Base-by-base conservation (phyloP, 106 monocot species). In the Allium fistulosum region DNA sequence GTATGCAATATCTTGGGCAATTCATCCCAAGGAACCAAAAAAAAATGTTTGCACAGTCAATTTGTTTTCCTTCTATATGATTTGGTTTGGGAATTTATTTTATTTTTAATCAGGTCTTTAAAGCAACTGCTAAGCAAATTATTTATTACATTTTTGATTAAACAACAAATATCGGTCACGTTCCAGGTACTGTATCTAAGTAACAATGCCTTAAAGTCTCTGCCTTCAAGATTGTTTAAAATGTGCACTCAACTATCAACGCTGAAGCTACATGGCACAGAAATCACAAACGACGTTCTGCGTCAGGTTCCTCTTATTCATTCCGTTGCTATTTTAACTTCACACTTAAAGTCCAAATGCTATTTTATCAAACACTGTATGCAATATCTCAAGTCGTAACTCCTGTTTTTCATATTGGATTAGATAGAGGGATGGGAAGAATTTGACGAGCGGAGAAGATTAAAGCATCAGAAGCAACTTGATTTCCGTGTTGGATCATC, bases 361-460 rank as follows among this genome's bases (percentile, higher is more conserved):
- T 37, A 37, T 37, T 5, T 37, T 37, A 37, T 37, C 37, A 28
- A 28, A 28, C 28, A 28, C 3, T 28, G 37, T 37, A 37, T 37
- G 37, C 37, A 37, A 5, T 37, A 5, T 37, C 37, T 37, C 5
- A 5, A 37, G 2, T 37, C 37, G 0, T 37, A 37, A 37, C 37
- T 4, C 37, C 5, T 37, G 37, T 4, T 37, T 37, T 37, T 37
- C 37, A 37, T 5, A 37, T 37, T 55, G 53, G 49, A 48, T 60
- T 67, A 99, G 97, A 50, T 85, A 11, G 84, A 92, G 67, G 97
- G 97, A 47, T 99, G 92, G 92, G 84, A 92, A 75, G 87, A 74
- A 53, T 99, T 99, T 74, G 97, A 99, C 59, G 75, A 81, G 59
- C 92, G 89, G 9, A 82, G 92, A 0, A 72, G 84, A 11, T 61